Conservation (phyloP, 2,329 filamentous ascomycete species). For the Pestalotiopsis sp. region DNA sequence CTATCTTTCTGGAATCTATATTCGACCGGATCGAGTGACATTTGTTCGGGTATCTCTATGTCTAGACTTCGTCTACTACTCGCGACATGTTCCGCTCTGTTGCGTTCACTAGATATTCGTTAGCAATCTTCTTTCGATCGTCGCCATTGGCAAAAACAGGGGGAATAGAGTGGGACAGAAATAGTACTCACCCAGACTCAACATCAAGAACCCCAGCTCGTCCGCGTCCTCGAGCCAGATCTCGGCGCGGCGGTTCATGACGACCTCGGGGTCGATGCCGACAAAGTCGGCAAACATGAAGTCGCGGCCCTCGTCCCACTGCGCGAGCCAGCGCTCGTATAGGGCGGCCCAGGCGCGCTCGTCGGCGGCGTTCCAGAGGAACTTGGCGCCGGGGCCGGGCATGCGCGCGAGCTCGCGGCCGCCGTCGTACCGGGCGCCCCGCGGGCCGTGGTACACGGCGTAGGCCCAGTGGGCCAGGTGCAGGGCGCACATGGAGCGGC, state of each 20-base stretch:
- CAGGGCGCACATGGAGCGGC: slow-evolving; percentile 41
- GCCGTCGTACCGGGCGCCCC: slow-evolving; percentile 36
- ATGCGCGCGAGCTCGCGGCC: slow-evolving; percentile 36
- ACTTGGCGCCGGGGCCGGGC: slow-evolving; percentile 40
- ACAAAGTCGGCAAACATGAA: slow-evolving; percentile 36
- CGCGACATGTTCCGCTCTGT: slow-evolving; percentile 3
- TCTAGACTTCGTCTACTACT: neutral
- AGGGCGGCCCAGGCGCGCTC: slow-evolving; percentile 35
- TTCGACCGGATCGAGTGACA: neutral
- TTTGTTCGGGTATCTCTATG: neutral
- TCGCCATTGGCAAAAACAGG: too few relatives aligned
- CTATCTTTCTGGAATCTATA: neutral
- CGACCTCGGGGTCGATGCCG: slow-evolving; percentile 29
- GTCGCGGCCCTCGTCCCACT: slow-evolving; percentile 33
- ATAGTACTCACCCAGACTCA: slow-evolving; percentile 29
- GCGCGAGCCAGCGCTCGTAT: slow-evolving; percentile 36
- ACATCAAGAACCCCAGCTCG: slow-evolving; percentile 42
- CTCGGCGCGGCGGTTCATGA: slow-evolving; percentile 36
- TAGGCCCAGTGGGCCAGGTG: slow-evolving; percentile 43
- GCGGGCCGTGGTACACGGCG: slow-evolving; percentile 32
- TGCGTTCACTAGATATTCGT: neutral
- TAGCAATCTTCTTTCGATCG: neutral
- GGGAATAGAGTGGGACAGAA: neutral
- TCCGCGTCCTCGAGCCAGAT: slow-evolving; percentile 45
- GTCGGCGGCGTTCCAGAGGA: slow-evolving; percentile 38